Conservation (phyloP, 73 alveolate genomes). For the Tetrahymena elliotti region DNA sequence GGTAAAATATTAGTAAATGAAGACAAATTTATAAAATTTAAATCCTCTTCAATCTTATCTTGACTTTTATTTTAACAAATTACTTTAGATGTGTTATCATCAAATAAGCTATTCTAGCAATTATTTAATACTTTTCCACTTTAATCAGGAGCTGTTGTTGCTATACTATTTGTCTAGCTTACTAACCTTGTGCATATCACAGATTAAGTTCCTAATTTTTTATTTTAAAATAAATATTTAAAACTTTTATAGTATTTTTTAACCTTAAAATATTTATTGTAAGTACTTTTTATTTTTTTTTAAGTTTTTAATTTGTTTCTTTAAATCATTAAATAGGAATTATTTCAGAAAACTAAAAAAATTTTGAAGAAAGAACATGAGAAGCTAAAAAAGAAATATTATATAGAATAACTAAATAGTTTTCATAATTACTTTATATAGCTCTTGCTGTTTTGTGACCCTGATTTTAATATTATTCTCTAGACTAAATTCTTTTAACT, state of each 20-base stretch:
- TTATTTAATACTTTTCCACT: not conserved
- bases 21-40: not conserved
- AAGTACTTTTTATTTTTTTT: no score
- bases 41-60: not conserved
- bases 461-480: not conserved
- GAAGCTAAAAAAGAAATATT: no score
- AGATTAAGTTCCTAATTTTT: not conserved
- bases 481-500: not conserved
- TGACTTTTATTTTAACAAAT: not conserved
- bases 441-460: not conserved
- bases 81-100: not conserved
- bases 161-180: not conserved
- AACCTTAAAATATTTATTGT: no score
- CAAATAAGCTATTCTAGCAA: not conserved
- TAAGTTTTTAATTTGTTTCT: no score
- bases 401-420: no score
- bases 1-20: not conserved
- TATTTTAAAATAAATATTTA: not conserved
- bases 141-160: not conserved
- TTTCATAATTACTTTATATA: not conserved
- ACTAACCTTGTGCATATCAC: not conserved
- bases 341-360: no score
- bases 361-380: no score
- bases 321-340: not conserved
- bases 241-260: no score